Evolutionary conservation across 306 rosid species (phyloP), one percentile per base, ranked within the genome.

Genomic region (Pachyrhizus erosus): DNA sequence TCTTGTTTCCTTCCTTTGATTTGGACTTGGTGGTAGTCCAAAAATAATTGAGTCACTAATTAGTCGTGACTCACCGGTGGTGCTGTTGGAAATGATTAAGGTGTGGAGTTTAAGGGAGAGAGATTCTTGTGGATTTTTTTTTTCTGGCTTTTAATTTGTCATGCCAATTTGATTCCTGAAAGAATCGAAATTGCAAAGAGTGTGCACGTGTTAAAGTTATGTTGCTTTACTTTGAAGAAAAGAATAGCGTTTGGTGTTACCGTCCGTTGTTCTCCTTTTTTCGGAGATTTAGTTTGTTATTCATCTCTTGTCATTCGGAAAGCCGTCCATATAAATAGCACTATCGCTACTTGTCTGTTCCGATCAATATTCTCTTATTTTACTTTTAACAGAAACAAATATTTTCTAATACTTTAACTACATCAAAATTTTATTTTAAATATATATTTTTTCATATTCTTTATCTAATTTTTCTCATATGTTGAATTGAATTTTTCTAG

Each of bases 191-290:
- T n/a, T 73, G 70, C 54, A 69, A 72, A 72, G 87, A 57, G 71
- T 10, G 20, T 72, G 83, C 84, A 84, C 87, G 87, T 84, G 87
- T 54, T 54, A 73, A 84, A 73, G 84, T 54, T 7, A 9, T 15
- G 1, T 78, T 79, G 68, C 87, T 80, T 84, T 67, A 74, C 81
- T 57, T 74, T 74, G 76, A 84, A 84, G 87, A 4, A 79, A 79
- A 12, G 78, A 54, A 84, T 55, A 33, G 68, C 17, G 46, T 67
- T 79, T 84, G 64, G 54, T 43, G n/a, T 5, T 37, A 37, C 42
- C 42, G 42, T 37, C 42, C 10, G 33, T 83, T 60, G 21, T 23
- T 39, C 24, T 20, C 43, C 23, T n/a, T 15, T 34, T 51, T 57
- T 21, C 18, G 3, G 58, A 57, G 67, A 70, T 24, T 31, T 42